phyloP scores from a whole-genome alignment of 495 filamentous ascomycete species.

The Penicillium coffeae region DNA sequence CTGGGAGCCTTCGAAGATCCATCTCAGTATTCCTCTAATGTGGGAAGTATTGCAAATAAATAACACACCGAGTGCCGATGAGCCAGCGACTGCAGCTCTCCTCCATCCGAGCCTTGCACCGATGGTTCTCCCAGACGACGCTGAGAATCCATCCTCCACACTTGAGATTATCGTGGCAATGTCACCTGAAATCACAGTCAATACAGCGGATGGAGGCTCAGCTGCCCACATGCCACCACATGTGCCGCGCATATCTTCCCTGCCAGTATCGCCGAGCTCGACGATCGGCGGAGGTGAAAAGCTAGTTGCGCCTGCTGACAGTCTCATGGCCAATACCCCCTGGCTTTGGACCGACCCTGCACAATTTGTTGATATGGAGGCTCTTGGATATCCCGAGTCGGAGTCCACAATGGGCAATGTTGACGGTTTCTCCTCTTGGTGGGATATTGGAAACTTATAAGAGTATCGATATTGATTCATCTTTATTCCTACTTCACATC shows the following conservation, averaged over 20 bases:
- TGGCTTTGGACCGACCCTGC: constrained; percentile 45
- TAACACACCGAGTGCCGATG: constrained; percentile 22
- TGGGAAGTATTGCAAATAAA: constrained; percentile 46
- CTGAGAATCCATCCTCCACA: constrained; percentile 25
- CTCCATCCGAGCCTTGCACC: constrained; percentile 33
- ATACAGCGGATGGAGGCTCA: constrained; percentile 42
- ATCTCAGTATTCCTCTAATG: constrained; percentile 49
- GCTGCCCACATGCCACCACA: constrained; percentile 35
- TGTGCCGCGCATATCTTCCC: constrained; percentile 19
- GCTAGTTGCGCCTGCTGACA: constrained; percentile 39
- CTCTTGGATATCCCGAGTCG: constrained; percentile 32
- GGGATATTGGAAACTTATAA: constrained; percentile 42
- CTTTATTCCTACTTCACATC: constrained; percentile 15
- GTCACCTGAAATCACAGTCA: constrained; percentile 42
- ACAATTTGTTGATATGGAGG: constrained; percentile 40
- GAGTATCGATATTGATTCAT: constrained; percentile 26
- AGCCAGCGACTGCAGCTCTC: constrained; percentile 26
- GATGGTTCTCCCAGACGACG: constrained; percentile 20
- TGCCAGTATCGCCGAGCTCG: constrained; percentile 21
- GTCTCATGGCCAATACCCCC: constrained; percentile 43
- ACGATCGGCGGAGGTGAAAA: constrained; percentile 17
- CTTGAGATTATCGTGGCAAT: constrained; percentile 44
- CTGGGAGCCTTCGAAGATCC: constrained; percentile 44
- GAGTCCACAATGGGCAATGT: constrained; percentile 30
- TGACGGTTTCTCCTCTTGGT: constrained; percentile 41